Evolutionary conservation across 179 eudicot species (phyloP), one percentile per base, ranked within the genome.

Genomic region (Spinacia oleracea): DNA sequence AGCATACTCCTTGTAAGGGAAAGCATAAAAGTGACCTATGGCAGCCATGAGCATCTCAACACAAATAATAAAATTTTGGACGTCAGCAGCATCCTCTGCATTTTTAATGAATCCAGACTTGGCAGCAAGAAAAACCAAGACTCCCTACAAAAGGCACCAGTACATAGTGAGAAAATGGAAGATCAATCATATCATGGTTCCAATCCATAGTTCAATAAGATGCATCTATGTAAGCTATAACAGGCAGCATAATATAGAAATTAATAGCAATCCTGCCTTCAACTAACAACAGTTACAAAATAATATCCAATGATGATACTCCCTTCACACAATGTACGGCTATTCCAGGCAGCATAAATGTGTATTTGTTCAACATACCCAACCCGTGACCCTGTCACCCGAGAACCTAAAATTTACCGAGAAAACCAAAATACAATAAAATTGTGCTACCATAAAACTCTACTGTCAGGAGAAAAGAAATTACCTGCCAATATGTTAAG

Each of bases 41-140:
- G 98, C 98, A 67, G 98, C 98, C 82, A 95, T 88, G 45, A 95
- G 97, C 98, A 95, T 95, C 91, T 95, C 97, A 20, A 95, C 88
- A 80, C 98, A 95, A 60, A 95, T 83, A 73, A 95, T 86, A 43
- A 91, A 91, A 77, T 89, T 91, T 76, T 95, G 98, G 75, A 95
- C 88, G 68, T 91, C 89, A 32, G 97, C 98, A 74, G 98, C 98
- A 65, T 91, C 91, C 74, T 89, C 85, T 27, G 92, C 88, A 74
- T 91, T 85, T 80, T 89, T 89, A 72, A 95, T 95, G 42, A 88
- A 82, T 71, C 89, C 88, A 77, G 97, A 82, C 85, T 93, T 95
- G 75, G 98, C 98, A 76, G 97, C 95, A 82, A 95, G 95, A 73
- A 95, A 95, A 55, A 95, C 95, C 81, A 95, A 80, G 76, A 95